Base-by-base conservation (phyloP, 768 basidiomycete species). In the Dioszegia crocea region DNA sequence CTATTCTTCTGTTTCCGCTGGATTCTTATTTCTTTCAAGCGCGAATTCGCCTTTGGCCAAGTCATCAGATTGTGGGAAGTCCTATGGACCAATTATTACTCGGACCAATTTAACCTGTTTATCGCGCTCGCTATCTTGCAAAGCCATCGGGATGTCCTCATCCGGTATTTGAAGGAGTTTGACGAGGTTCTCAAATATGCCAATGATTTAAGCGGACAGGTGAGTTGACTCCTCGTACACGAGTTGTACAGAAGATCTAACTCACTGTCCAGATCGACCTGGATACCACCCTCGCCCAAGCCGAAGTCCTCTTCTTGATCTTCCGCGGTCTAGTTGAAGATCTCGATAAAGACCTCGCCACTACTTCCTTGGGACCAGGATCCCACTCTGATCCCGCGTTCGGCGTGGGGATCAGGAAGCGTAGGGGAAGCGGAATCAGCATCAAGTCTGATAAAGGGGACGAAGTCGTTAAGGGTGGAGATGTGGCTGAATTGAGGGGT, bases 1-100 rank as follows among this genome's bases (percentile, higher is more conserved):
- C 77, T 98, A 27, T 98, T 98, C 81, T 97, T 97, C 81, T 97
- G 92, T 77, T 99, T 97, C 84, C 85, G 94, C 84, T 93, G 80
- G 68, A 83, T 73, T 19, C 50, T 78, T 38, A 96, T 97, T 63
- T 80, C 87, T 0, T 97, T 96, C 83, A 97, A 99, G 79, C 88
- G 96, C 59, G 96, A 99, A 77, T 97, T 98, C 76, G 80, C 87
- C 3, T 97, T 98, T 77, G 84, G 89, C 30, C 89, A 96, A 52
- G 88, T 98, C 38, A 53, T 53, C 43, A 82, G 84, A 5, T 78
- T 98, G 9, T 99, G 96, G 96, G 96, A 99, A 76, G 87, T 74
- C 4, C 56, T 78, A 4, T 78, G 75, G 65, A 76, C 76, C 4
- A 86, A 93, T 68, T 89, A 89, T 74, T 92, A 92, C 78, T 89